Evolutionary conservation across 2,329 filamentous ascomycete species (phyloP).

Genomic region (Sarocladium kiliense): DNA sequence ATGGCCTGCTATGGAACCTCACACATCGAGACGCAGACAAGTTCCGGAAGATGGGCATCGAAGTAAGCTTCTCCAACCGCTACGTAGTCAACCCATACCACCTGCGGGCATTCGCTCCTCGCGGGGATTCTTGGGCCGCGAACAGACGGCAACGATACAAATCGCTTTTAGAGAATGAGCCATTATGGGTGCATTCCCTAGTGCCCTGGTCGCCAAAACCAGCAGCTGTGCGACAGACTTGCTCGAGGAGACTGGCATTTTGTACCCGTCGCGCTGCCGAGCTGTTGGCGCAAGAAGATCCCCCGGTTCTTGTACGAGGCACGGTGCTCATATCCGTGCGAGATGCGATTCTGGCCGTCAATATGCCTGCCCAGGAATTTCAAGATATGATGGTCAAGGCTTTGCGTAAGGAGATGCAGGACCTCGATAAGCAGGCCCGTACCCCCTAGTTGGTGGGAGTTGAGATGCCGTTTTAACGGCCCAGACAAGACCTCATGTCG

Average conservation of each 20-base stretch:
- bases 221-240: neutral
- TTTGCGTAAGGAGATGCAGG: neutral
- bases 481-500: too few relatives aligned
- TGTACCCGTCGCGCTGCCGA: neutral
- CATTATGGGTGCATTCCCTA: slow-evolving; percentile 24
- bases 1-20: slow-evolving; percentile 14
- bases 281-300: neutral
- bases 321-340: neutral
- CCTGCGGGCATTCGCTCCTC: slow-evolving; percentile 25
- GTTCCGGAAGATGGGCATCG: slow-evolving; percentile 13
- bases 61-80: slow-evolving; percentile 19
- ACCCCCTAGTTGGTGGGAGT: too few relatives aligned
- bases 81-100: slow-evolving; percentile 29
- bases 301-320: neutral
- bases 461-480: too few relatives aligned
- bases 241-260: neutral
- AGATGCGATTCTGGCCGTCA: neutral
- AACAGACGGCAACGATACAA: slow-evolving; percentile 21
- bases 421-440: neutral
- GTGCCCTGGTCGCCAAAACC: neutral
- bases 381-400: slow-evolving; percentile 5
- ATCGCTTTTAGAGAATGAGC: slow-evolving; percentile 19
- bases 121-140: slow-evolving; percentile 25
- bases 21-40: slow-evolving; percentile 11
- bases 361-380: neutral